Evolutionary conservation across 2,329 filamentous ascomycete species (phyloP).

Genomic region (Calycina marina): DNA sequence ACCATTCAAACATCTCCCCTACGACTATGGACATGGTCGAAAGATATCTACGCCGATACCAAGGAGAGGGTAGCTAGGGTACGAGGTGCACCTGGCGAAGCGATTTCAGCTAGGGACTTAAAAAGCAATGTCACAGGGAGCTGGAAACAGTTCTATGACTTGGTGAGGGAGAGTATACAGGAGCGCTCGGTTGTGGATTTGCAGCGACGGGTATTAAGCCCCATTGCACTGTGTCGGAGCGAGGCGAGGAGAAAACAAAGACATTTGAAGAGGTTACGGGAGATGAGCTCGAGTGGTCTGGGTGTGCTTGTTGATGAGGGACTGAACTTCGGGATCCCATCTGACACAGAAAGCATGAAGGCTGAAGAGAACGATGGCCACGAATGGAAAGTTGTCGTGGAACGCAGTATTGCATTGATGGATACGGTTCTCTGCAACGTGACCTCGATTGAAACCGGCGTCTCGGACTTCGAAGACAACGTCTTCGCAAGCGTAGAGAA

Average conservation of each 20-base stretch:
- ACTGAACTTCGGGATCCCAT: conserved; percentile 34
- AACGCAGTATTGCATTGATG: conserved; percentile 71
- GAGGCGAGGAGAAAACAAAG: conserved; percentile 64
- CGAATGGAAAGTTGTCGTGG: conserved; percentile 61
- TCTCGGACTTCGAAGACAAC: conserved; percentile 49
- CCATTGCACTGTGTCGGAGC: conserved; percentile 58
- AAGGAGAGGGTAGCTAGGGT: conserved; percentile 17
- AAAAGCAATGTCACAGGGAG: conserved; percentile 29
- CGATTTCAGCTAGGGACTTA: conserved; percentile 14
- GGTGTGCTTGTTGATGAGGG: conserved; percentile 77
- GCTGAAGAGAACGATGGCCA: conserved; percentile 27
- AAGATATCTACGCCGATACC: conserved; percentile 50
- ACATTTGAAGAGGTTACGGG: conserved; percentile 54
- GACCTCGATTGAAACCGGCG: conserved; percentile 44
- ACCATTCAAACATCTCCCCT: conserved; percentile 73
- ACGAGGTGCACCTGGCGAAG: conserved; percentile 17
- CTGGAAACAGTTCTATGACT: conserved; percentile 62
- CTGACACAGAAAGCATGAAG: conserved; percentile 29
- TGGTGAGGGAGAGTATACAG: conserved; percentile 61
- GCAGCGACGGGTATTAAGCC: conserved; percentile 58
- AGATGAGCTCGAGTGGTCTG: conserved; percentile 73
- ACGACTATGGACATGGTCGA: conserved; percentile 56
- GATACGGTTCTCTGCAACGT: conserved; percentile 69
- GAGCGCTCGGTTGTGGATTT: conserved; percentile 60
- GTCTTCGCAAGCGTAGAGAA: conserved; percentile 49